Conservation (phyloP, 2,329 filamentous ascomycete genomes). For the Diaporthe eres region DNA sequence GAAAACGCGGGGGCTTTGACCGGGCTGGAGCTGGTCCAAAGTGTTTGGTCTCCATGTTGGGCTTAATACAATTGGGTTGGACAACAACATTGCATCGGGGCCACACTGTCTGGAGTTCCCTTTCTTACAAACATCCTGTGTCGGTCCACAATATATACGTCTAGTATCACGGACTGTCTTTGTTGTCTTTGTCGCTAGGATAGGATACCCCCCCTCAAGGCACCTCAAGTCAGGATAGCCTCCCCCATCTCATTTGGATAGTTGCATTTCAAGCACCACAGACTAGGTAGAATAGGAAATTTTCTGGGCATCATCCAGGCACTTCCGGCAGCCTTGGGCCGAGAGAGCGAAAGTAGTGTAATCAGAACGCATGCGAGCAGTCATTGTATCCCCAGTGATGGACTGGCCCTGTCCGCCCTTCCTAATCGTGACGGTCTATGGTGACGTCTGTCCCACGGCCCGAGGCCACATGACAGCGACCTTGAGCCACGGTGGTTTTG, state of each 20-base stretch:
- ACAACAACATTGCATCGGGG: conserved; percentile 18
- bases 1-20: conserved; percentile 13
- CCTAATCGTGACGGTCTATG: not conserved
- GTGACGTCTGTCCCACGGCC: conserved; percentile 30
- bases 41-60: conserved; percentile 25
- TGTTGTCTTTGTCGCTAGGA: conserved; percentile 35
- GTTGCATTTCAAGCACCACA: conserved; percentile 32
- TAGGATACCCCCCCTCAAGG: conserved; percentile 37
- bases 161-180: conserved; percentile 12
- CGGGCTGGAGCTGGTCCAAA: conserved; percentile 32
- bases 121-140: conserved; percentile 17
- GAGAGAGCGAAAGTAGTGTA: conserved; percentile 17
- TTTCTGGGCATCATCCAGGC: not conserved
- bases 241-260: conserved; percentile 30
- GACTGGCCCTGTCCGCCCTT: not conserved
- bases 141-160: conserved; percentile 30
- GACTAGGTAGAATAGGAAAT: conserved; percentile 31
- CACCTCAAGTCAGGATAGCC: conserved; percentile 6
- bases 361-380: conserved; percentile 9
- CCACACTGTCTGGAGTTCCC: conserved; percentile 5
- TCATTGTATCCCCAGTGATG: conserved; percentile 8
- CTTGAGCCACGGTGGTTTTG: conserved; percentile 1
- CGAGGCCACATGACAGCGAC: conserved; percentile 20
- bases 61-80: conserved; percentile 32
- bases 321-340: not conserved